Evolutionary conservation across 2,329 filamentous ascomycete genomes (phyloP), one percentile per base, ranked within the genome.

Genomic region (Fusarium papillatum): DNA sequence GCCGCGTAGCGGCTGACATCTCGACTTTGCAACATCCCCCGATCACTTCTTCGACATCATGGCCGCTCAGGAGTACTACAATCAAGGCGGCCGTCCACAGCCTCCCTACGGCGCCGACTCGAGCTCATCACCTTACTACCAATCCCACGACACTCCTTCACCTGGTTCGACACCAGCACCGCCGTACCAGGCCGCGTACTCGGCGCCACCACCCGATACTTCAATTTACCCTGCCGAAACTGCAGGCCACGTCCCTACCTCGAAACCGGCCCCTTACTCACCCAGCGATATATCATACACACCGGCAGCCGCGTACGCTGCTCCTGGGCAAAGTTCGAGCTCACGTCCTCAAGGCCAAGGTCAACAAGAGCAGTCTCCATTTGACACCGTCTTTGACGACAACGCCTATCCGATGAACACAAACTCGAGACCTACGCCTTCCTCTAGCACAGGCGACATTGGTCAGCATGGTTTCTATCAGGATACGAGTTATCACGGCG

Each of bases 351-450:
- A 57, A 57, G 53, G 48, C 10, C 48, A 55, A 62, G 81, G 82
- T 39, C 80, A 83, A 69, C 82, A 82, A 31, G 82, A 81, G 59
- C 85, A 78, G 79, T 89, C 91, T 24, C 92, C 92, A 13, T 93
- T 93, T 81, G 90, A 91, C 66, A 90, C 89, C 60, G 90, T 92
- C 68, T 94, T 94, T 82, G 92, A 93, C 83, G 92, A 94, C 82
- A 87, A 92, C 83, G 88, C 89, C 69, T 93, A 94, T 80, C 90
- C 91, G 68, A 85, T 88, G 63, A 87, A 88, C 79, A 46, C 74
- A 59, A 87, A 87, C 79, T 84, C 87, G n/a, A 79, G 78, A 61
- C 78, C 80, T 36, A 70, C 82, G 76, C 69, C 81, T 74, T 70
- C 70, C 64, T 83, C 79, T 80, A 84, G 79, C 81, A 85, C 79